phyloP scores from a whole-genome alignment of 2,329 filamentous ascomycete genomes.

The Grosmannia serpens region DNA sequence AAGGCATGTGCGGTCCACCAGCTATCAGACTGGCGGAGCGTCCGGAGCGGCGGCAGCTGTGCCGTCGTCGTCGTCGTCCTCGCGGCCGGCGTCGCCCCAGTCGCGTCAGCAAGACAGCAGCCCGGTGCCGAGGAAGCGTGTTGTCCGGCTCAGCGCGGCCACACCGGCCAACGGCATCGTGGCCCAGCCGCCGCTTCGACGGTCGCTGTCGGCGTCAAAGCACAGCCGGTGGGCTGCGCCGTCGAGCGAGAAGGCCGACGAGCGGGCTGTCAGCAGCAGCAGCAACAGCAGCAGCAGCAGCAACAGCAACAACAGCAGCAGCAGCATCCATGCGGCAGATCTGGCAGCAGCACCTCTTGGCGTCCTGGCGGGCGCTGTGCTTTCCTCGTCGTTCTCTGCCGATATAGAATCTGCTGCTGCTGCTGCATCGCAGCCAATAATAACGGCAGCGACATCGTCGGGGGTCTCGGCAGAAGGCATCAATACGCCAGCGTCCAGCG shows the following conservation, averaged over 20 bases:
- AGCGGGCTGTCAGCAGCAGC: constrained; percentile 6
- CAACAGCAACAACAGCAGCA: constrained; percentile 15
- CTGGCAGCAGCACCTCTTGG: neutral
- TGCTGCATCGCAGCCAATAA: neutral
- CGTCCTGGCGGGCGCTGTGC: neutral
- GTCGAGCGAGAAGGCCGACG: constrained; percentile 5
- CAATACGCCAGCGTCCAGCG: constrained; percentile 41
- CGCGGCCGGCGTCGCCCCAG: constrained; percentile 29
- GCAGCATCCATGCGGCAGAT: constrained; percentile 12
- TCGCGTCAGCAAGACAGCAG: constrained; percentile 32
- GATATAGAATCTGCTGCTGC: neutral
- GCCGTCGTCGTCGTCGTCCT: constrained; percentile 11
- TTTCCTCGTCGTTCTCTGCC: neutral
- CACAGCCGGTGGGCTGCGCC: constrained; percentile 12
- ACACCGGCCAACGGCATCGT: constrained; percentile 19
- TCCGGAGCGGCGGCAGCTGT: neutral
- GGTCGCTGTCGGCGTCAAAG: constrained; percentile 31
- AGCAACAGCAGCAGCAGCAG: constrained; percentile 9
- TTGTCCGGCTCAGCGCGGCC: constrained; percentile 40
- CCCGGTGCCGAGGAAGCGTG: constrained; percentile 40
- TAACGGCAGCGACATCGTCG: constrained; percentile 7
- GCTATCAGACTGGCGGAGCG: constrained; percentile 24
- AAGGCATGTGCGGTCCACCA: constrained; percentile 34
- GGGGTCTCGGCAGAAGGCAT: constrained; percentile 17
- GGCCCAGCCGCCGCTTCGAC: constrained; percentile 32